Evolutionary conservation across 176 grass and related monocot genomes (phyloP), one percentile per base, ranked within the genome.

Genomic region (Eleusine coracana): DNA sequence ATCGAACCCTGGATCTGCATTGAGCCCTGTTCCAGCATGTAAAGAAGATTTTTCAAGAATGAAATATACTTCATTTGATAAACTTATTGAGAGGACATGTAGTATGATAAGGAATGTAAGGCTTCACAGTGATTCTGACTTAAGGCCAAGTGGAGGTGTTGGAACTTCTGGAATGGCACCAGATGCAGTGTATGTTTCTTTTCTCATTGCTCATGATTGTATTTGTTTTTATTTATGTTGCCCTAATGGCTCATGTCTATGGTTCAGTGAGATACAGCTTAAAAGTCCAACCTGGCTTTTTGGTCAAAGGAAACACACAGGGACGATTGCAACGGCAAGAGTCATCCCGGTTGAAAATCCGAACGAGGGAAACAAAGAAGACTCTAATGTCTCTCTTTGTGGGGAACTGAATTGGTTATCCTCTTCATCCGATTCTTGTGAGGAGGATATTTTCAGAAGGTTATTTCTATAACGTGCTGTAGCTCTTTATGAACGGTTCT

Each of bases 211-310:
- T 84, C 11, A 66, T 66, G 27, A 10, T 69, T 82, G 52, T 48
- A 49, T 71, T 62, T 62, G n/a, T 23, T 68, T 40, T 62, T 68
- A 7, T 66, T 29, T 29, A 68, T 67, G 56, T 36, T 68, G 50
- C 27, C 5, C 74, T 80, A 50, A 83, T 42, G 74, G 12, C 56
- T 73, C 52, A 51, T 44, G 39, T 71, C 16, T 80, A 41, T 59
- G 67, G 27, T 89, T 82, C 89, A 95, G 96, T 71, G 96, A 98
- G 89, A 93, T 98, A 90, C 96, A 98, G 54, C 91, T 98, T 63
- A 98, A 86, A 84, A 95, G 73, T 73, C 89, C 93, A 34, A 98
- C 93, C 82, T 98, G 96, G 96, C 85, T 95, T 83, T 98, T 98
- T 87, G 93, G 96, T 72, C 96, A 98, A 86, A 98, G 89, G 49